Evolutionary conservation across 768 basidiomycete genomes (phyloP).

Genomic region (Amanita pallidorosea): DNA sequence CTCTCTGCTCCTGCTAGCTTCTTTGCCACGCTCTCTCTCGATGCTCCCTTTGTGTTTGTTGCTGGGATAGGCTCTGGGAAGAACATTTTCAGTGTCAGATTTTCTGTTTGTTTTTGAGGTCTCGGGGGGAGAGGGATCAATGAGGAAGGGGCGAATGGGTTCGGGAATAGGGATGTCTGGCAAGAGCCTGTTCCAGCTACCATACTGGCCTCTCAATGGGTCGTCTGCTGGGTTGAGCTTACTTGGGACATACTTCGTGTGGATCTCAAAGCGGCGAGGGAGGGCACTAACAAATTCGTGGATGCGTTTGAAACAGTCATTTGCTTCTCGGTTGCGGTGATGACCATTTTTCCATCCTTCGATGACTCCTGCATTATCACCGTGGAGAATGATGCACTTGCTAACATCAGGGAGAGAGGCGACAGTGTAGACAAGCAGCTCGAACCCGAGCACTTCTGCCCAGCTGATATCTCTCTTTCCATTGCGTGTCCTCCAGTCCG

Average conservation of each 20-base stretch:
- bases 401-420: no score
- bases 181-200: conserved; percentile 13
- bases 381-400: no score
- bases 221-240: conserved; percentile 24
- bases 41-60: no score
- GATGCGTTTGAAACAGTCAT: conserved; percentile 17
- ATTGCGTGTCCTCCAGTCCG: conserved; percentile 17
- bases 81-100: no score
- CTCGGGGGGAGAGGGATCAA: no score
- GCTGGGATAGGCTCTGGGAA: no score
- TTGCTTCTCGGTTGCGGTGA: conserved; percentile 20
- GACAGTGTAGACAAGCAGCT: conserved; percentile 21
- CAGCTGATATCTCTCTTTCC: conserved; percentile 29
- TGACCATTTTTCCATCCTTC: conserved; percentile 30
- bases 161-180: conserved; percentile 17
- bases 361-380: no score
- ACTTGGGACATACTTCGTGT: conserved; percentile 23
- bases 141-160: no score
- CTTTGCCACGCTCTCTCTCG: no score
- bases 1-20: no score
- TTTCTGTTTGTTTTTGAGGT: no score
- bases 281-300: conserved; percentile 5
- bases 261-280: conserved; percentile 6
- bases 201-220: conserved; percentile 25
- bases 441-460: conserved; percentile 34